Percentiles rank a stretch among this genome's conserved stretches.
phyloP scores from a whole-genome alignment of 2,329 filamentous ascomycete genomes.

The Huntiella omanensis region DNA sequence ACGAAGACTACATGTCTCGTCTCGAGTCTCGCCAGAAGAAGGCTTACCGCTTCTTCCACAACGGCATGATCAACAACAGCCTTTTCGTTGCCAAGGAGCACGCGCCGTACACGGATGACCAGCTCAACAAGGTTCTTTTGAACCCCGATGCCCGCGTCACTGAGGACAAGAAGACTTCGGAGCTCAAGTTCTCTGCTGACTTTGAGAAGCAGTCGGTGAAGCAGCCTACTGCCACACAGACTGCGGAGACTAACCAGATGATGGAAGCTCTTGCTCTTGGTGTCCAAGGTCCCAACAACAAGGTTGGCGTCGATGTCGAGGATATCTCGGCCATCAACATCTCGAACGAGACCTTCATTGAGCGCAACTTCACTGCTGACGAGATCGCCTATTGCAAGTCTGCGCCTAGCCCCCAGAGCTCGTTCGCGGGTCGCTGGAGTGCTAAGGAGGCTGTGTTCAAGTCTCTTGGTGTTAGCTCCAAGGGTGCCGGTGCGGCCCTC shows the following conservation, averaged over 20 bases:
- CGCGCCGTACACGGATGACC: slow-evolving; percentile 73
- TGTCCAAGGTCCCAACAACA: slow-evolving; percentile 46
- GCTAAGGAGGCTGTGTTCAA: slow-evolving; percentile 99
- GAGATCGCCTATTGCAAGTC: slow-evolving; percentile 79
- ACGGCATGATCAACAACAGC: slow-evolving; percentile 92
- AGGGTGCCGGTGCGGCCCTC: slow-evolving; percentile 73
- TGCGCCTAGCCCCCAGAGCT: slow-evolving; percentile 63
- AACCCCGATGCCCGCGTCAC: slow-evolving; percentile 81
- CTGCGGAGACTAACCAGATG: slow-evolving; percentile 50
- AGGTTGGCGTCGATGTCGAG: slow-evolving; percentile 88
- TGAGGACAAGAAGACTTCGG: slow-evolving; percentile 68
- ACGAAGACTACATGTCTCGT: slow-evolving; percentile 66
- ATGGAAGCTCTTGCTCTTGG: slow-evolving; percentile 57
- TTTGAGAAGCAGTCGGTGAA: slow-evolving; percentile 49
- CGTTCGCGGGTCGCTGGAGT: slow-evolving; percentile 88
- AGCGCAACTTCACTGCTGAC: slow-evolving; percentile 76
- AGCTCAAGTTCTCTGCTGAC: slow-evolving; percentile 53
- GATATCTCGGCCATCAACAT: slow-evolving; percentile 75
- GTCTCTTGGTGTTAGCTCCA: slow-evolving; percentile 69
- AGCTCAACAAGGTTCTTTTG: slow-evolving; percentile 74
- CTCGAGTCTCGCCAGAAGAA: slow-evolving; percentile 92
- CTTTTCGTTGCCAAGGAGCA: slow-evolving; percentile 92
- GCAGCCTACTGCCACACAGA: slow-evolving; percentile 26
- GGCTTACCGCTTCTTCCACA: slow-evolving; percentile 97
- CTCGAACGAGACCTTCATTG: slow-evolving; percentile 79